These are phyloP conservation scores for Scenedesmus sp. DNA, from an alignment of 163 green algal genomes.

Conservation along the genomic window DNA sequence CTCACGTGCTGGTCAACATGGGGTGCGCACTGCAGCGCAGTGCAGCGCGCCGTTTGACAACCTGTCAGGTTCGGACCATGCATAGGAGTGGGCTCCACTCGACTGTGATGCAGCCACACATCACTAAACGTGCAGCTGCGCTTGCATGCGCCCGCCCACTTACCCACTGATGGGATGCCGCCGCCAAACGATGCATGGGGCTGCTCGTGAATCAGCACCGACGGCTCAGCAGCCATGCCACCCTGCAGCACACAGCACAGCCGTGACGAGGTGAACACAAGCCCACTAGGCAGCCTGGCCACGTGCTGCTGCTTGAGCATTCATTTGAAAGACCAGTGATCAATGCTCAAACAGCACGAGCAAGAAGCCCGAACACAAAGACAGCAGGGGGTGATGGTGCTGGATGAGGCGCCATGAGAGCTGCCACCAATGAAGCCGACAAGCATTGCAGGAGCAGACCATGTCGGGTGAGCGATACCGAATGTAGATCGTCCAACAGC, in stretches of 20 bases:
- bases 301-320: background rate
- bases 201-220: conserved; percentile 60
- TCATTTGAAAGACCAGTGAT: no score
- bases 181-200: conserved; percentile 7
- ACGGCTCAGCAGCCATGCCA: background rate
- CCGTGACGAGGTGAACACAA: background rate
- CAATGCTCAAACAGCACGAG: no score
- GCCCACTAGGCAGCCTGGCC: background rate
- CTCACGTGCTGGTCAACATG: background rate
- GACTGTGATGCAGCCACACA: background rate
- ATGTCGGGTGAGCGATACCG: no score
- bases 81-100: no score
- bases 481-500: no score
- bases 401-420: no score
- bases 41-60: background rate
- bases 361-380: no score
- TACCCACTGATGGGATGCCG: conserved; percentile 12
- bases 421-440: no score
- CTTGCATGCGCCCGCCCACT: background rate
- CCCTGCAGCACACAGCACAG: conserved; percentile 17
- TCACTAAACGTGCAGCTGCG: background rate
- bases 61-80: background rate
- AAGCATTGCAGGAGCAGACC: no score
- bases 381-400: no score
- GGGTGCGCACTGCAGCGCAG: background rate